A percentile compares a stretch with the other conserved stretches of the same genome.
Conservation (phyloP, 164 flowering plant genomes). For the Dillenia suffruticosa region DNA sequence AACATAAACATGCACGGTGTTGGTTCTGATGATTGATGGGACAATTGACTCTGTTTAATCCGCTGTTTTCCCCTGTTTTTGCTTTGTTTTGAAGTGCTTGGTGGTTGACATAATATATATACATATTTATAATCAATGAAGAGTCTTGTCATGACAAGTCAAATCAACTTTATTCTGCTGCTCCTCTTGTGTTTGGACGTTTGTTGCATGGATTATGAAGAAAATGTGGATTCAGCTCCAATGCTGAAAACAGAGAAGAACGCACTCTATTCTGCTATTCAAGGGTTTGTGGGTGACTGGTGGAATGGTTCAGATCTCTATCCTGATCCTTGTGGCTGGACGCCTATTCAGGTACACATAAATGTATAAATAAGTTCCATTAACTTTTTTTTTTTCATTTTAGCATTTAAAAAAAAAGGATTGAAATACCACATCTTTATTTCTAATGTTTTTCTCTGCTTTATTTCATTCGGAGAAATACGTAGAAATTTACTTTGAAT, state of each 20-base stretch:
- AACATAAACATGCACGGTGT: too few species aligned
- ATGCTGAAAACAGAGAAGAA: slow-evolving; percentile 67
- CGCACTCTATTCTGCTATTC: slow-evolving; percentile 62
- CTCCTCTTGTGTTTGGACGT: slow-evolving; percentile 19
- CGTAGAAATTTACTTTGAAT: too few species aligned
- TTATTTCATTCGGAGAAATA: too few species aligned
- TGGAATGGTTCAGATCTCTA: slow-evolving; percentile 93
- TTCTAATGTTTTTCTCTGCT: too few species aligned
- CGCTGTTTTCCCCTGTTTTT: not conserved
- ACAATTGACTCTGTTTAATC: too few species aligned
- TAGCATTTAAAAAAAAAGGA: too few species aligned
- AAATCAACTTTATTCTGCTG: slow-evolving; percentile 10
- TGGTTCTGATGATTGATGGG: too few species aligned
- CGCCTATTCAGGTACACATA: slow-evolving; percentile 69
- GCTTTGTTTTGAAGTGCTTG: not conserved
- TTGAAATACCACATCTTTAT: too few species aligned
- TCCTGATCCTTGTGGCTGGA: slow-evolving; percentile 99
- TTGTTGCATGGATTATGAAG: slow-evolving; percentile 22
- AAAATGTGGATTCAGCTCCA: slow-evolving; percentile 38
- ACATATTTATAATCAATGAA: slow-evolving; percentile 14
- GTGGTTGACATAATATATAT: too few species aligned
- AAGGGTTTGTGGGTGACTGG: slow-evolving; percentile 67
- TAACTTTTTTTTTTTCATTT: not conserved
- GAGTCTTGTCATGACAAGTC: not conserved
- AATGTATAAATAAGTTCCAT: not conserved